A percentile compares a stretch with the other conserved stretches of the same genome.
phyloP scores from a whole-genome alignment of 495 filamentous ascomycete genomes.

The Chaetomium tenue region DNA sequence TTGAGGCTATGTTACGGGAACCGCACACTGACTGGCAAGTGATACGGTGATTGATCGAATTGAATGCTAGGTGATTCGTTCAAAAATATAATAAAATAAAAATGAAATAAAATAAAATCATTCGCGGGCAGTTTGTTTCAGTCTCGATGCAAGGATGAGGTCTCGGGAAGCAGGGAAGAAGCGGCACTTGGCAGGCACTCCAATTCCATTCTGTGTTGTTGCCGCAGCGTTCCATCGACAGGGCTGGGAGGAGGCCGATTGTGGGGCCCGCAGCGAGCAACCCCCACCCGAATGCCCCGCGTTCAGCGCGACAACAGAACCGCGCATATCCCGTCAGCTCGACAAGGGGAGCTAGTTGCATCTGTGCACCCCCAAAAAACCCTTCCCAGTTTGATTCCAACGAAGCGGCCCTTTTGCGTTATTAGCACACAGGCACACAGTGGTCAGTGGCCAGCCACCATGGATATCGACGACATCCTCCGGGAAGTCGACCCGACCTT shows the following conservation, averaged over 20 bases:
- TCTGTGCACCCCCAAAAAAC: neutral
- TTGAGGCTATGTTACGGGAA: too few species aligned
- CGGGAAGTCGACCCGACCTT: constrained; percentile 68
- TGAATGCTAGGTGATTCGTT: too few species aligned
- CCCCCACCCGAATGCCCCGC: constrained; percentile 13
- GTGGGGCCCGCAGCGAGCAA: neutral
- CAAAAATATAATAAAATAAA: too few species aligned
- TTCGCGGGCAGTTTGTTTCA: neutral
- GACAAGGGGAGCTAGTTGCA: neutral
- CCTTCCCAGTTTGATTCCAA: neutral
- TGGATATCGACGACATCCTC: constrained; percentile 91
- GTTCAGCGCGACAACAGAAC: neutral
- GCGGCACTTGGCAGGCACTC: neutral
- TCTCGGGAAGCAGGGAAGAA: neutral
- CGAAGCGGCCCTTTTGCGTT: neutral
- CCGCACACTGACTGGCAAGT: too few species aligned
- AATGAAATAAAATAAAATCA: too few species aligned
- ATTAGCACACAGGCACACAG: neutral
- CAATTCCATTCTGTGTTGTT: neutral
- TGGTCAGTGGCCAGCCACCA: constrained; percentile 37
- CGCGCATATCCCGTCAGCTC: constrained; percentile 1
- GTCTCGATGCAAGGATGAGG: neutral
- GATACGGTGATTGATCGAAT: too few species aligned
- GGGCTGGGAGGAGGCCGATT: neutral
- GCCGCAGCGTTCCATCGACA: neutral